These are phyloP conservation scores for Boehmeria nivea DNA, from an alignment of 306 rosid genomes.

Conservation along the genomic window DNA sequence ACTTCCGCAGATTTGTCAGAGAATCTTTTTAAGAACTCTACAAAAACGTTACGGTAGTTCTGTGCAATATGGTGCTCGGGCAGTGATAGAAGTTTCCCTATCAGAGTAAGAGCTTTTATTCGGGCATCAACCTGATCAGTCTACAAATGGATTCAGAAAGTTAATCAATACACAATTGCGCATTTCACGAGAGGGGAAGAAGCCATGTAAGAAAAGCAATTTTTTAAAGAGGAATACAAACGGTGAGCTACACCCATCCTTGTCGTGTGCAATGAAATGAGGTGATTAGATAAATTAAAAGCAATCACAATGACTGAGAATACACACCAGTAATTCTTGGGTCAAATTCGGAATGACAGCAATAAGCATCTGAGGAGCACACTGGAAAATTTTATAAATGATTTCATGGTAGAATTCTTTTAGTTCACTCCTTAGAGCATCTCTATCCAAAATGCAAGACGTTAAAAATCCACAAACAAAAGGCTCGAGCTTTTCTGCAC, in stretches of 20 bases:
- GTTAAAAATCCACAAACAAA: constrained; percentile 63
- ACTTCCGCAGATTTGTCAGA: constrained; percentile 87
- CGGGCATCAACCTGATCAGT: constrained; percentile 93
- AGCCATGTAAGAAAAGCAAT: constrained; percentile 5
- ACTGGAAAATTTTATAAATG: constrained; percentile 53
- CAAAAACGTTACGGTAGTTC: constrained; percentile 59
- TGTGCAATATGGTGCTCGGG: constrained; percentile 54
- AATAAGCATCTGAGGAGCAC: constrained; percentile 79
- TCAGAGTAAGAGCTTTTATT: constrained; percentile 82
- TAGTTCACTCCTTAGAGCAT: constrained; percentile 51
- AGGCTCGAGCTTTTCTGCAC: constrained; percentile 59
- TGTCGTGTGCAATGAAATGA: no score
- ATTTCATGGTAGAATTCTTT: constrained; percentile 81
- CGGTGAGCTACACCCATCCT: not conserved
- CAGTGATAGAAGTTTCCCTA: constrained; percentile 74
- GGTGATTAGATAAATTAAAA: no score
- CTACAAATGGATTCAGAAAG: constrained; percentile 35
- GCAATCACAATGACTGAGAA: constrained; percentile 10
- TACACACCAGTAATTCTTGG: constrained; percentile 61
- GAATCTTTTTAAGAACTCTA: constrained; percentile 78
- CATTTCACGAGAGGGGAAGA: no score
- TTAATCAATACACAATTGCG: constrained; percentile 8
- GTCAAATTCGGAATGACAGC: constrained; percentile 70
- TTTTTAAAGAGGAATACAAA: not conserved
- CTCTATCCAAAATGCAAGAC: constrained; percentile 68